Conservation (phyloP, 2,329 filamentous ascomycete species). For the Verticillium nubilum region DNA sequence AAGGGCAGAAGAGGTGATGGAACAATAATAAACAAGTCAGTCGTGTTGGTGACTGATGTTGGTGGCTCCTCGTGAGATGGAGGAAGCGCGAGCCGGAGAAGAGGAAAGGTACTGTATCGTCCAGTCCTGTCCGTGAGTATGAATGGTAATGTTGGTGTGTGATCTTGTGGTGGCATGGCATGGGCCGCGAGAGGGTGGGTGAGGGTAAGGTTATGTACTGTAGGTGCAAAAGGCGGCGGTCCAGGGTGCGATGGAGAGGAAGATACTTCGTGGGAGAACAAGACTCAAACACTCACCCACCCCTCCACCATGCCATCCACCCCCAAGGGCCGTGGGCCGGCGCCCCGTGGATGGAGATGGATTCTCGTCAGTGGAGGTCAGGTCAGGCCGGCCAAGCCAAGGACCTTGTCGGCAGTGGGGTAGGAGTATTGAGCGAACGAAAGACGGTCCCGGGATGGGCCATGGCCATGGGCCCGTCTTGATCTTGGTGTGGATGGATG, state of each 20-base stretch:
- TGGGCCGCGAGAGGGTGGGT: slow-evolving; percentile 7
- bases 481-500: background rate
- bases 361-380: background rate
- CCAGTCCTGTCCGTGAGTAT: background rate
- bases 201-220: slow-evolving; percentile 10
- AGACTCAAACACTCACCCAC: background rate
- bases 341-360: background rate
- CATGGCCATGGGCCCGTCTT: background rate
- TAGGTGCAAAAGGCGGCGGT: background rate
- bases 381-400: background rate
- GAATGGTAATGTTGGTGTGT: background rate
- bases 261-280: slow-evolving; percentile 5
- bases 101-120: background rate
- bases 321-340: background rate
- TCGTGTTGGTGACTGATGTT: background rate
- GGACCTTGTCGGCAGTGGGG: background rate
- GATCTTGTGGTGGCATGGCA: slow-evolving; percentile 2
- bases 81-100: slow-evolving; percentile 8
- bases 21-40: slow-evolving; percentile 13
- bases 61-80: background rate
- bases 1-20: slow-evolving; percentile 5
- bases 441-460: background rate
- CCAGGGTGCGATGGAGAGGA: background rate
- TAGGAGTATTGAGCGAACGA: background rate
- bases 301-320: background rate